Base-by-base conservation (phyloP, 352 stramenopile species). In the Globisporangium middletonii region DNA sequence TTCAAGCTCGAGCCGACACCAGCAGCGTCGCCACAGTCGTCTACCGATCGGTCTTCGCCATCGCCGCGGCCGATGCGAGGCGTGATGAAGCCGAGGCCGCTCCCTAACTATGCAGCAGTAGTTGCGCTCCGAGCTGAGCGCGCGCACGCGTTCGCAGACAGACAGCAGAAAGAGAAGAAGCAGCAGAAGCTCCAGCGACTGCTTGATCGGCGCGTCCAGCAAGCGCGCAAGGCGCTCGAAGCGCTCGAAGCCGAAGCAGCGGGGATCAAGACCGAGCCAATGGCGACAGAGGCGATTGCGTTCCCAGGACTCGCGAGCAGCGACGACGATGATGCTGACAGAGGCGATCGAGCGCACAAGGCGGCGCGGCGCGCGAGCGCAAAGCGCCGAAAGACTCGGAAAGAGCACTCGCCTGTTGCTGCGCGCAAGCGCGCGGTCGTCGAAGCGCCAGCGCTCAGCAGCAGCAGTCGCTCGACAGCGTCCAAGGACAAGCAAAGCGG, bases 191-290 rank as follows among this genome's bases (percentile, higher is more conserved):
- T 19, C 0, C 38, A 18, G 15, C 53, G 38, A 30, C n/a, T 62
- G 19, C 65, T 60, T 13, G 62, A 77, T 1, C 38, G 44, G 28
- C 42, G 57, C 43, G 59, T 63, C 23, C 48, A 51, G 27, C 38
- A 69, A 52, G 57, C 65, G 3, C 57, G 65, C 41, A 44, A 64
- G 26, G 53, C 53, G 18, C 45, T 65, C 18, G 18, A 35, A 11
- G 37, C 35, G 6, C 43, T 43, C 16, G 57, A 55, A 3, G 28
- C 61, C 2, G 30, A 59, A 48, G 2, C 35, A 45, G 37, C 26
- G 51, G 16, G 9, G 45, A 3, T 5, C 59, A 5, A n/a, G 49
- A 19, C 33, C 7, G 33, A 38, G 7, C 23, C 37, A 42, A 42
- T 42, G 37, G 41, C 41, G 13, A 46, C 41, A 19, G 41, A 15